Percentiles rank a stretch among this genome's conserved stretches.
phyloP scores from a whole-genome alignment of 169 alveolate genomes.

The Plasmodium adleri region DNA sequence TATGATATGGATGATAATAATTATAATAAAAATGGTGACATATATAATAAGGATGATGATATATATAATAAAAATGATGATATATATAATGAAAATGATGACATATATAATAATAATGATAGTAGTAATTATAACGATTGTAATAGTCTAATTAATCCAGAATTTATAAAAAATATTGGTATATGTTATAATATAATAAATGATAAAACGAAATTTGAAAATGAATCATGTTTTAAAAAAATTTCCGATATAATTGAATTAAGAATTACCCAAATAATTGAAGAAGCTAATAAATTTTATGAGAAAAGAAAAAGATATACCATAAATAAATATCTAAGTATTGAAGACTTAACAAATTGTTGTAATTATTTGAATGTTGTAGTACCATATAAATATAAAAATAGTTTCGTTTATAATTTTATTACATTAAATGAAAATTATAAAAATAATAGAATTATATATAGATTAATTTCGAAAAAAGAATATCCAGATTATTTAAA shows the following conservation, averaged over 20 bases:
- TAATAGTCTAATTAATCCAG: conserved; percentile 30
- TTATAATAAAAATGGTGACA: too few species aligned
- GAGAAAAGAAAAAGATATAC: conserved; percentile 58
- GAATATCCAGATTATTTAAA: conserved; percentile 26
- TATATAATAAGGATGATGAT: not conserved
- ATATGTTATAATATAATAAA: conserved; percentile 40
- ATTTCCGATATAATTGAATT: conserved; percentile 61
- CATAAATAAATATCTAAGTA: conserved; percentile 24
- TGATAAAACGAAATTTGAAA: conserved; percentile 37
- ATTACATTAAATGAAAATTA: conserved; percentile 12
- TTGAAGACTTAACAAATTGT: conserved; percentile 63
- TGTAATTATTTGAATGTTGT: conserved; percentile 61
- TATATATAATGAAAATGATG: not conserved
- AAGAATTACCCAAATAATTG: conserved; percentile 65
- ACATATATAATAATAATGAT: not conserved
- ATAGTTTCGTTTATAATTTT: conserved; percentile 13
- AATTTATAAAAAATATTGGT: conserved; percentile 56
- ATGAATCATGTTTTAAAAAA: conserved; percentile 31
- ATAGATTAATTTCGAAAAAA: conserved; percentile 20
- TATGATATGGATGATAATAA: too few species aligned
- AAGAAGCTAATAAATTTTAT: conserved; percentile 70
- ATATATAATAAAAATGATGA: not conserved
- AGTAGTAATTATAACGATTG: not conserved
- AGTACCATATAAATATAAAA: conserved; percentile 34
- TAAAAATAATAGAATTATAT: conserved; percentile 27